Percentiles rank a stretch among this genome's conserved stretches.
These are phyloP conservation scores for Coniferiporia sulphurascens DNA, from an alignment of 1,284 basidiomycete genomes.

Conservation along the genomic window DNA sequence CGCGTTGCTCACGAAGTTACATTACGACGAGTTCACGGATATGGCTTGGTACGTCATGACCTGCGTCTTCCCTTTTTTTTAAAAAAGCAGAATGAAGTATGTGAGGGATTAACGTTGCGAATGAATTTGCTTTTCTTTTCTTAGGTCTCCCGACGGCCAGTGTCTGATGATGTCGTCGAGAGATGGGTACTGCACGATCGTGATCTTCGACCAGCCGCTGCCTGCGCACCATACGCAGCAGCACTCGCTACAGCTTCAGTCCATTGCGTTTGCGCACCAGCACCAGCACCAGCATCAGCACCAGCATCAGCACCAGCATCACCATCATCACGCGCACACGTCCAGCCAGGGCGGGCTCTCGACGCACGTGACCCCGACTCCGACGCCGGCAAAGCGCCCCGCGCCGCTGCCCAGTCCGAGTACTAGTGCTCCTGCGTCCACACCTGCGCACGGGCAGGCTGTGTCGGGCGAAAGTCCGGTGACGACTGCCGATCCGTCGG, in stretches of 20 bases:
- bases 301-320: conserved; percentile 26
- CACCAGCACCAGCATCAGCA: conserved; percentile 50
- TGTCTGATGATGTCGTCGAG: conserved; percentile 87
- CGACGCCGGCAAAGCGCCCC: conserved; percentile 47
- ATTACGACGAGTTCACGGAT: conserved; percentile 98
- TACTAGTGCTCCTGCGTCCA: conserved; percentile 6
- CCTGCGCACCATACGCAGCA: conserved; percentile 84
- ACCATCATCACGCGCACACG: conserved; percentile 31
- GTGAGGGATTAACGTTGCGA: neutral
- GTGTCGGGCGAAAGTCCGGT: no score
- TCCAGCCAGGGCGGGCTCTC: conserved; percentile 27
- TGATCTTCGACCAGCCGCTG: conserved; percentile 88
- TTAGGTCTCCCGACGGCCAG: conserved; percentile 94
- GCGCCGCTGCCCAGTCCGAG: conserved; percentile 37
- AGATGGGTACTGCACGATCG: conserved; percentile 96
- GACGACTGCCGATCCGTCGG: no score
- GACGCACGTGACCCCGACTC: conserved; percentile 38
- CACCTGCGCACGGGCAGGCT: no score
- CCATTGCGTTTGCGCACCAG: conserved; percentile 79
- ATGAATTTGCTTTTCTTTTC: conserved; percentile 4
- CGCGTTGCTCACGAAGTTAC: conserved; percentile 90
- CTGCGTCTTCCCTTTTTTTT: conserved; percentile 10
- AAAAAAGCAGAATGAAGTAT: neutral
- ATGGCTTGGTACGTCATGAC: conserved; percentile 75
- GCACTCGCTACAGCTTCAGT: conserved; percentile 79